Percentiles rank a stretch among this genome's conserved stretches.
Evolutionary conservation across 169 alveolate genomes (phyloP).

Genomic region (Nephromyces sp.): DNA sequence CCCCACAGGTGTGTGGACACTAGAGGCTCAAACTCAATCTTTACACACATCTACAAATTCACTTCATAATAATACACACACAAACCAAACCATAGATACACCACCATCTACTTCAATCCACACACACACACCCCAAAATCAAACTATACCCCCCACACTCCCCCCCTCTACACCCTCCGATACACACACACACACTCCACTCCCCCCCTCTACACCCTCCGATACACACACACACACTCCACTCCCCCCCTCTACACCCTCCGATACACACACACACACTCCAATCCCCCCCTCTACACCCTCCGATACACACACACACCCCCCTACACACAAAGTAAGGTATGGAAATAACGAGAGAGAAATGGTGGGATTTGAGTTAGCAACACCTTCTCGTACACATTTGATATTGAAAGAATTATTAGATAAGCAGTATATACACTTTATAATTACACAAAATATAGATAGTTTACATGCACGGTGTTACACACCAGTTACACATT

Average conservation of each 20-base stretch:
- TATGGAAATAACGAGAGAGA: conserved; percentile 10
- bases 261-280: no score
- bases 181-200: no score
- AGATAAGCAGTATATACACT: conserved; percentile 38
- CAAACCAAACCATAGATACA: no score
- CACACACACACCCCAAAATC: no score
- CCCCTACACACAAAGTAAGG: not conserved
- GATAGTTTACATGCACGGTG: conserved; percentile 64
- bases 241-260: no score
- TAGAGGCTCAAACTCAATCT: conserved; percentile 10
- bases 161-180: not conserved
- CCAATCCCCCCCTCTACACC: no score
- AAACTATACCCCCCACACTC: not conserved
- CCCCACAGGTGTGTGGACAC: conserved; percentile 32
- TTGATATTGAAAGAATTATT: conserved; percentile 49
- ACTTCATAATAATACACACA: no score
- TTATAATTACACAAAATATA: conserved; percentile 62
- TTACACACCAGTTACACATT: conserved; percentile 49
- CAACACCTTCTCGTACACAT: conserved; percentile 65
- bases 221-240: no score
- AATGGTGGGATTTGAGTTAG: conserved; percentile 55
- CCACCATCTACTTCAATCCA: no score
- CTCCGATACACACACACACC: not conserved
- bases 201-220: no score
- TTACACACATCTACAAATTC: no score